A percentile compares a stretch with the other conserved stretches of the same genome.
phyloP scores from a whole-genome alignment of 768 basidiomycete genomes.

The Russula compacta region DNA sequence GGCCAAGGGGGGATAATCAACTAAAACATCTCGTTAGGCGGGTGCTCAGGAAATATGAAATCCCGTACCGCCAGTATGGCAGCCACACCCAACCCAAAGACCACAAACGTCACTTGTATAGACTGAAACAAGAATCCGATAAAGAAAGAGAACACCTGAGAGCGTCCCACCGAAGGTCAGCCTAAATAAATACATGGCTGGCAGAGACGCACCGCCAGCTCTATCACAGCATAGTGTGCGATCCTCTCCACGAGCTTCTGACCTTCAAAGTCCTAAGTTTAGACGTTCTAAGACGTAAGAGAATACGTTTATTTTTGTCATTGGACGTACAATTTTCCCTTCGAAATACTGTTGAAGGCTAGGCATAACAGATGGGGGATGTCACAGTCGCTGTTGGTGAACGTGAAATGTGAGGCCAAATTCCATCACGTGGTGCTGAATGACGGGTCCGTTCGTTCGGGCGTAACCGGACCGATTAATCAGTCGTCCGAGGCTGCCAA shows the following conservation, averaged over 20 bases:
- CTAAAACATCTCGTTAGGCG: constrained; percentile 28
- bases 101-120: constrained; percentile 41
- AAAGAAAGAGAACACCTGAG: constrained; percentile 46
- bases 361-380: neutral
- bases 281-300: neutral
- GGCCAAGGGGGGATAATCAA: constrained; percentile 63
- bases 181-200: neutral
- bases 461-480: too few relatives aligned
- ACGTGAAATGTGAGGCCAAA: too few relatives aligned
- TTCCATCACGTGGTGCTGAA: too few relatives aligned
- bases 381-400: too few relatives aligned
- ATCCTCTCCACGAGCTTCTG: constrained; percentile 46
- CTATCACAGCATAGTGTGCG: constrained; percentile 35
- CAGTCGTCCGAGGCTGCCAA: too few relatives aligned
- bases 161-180: neutral
- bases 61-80: constrained; percentile 15
- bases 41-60: constrained; percentile 11
- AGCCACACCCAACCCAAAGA: constrained; percentile 32
- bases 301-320: neutral
- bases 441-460: too few relatives aligned
- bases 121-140: constrained; percentile 50
- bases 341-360: constrained; percentile 23
- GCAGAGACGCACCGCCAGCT: constrained; percentile 35
- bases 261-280: constrained; percentile 51
- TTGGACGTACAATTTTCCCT: constrained; percentile 28